phyloP scores from a whole-genome alignment of 345 rosid species.

The Noccaea bulbosa region DNA sequence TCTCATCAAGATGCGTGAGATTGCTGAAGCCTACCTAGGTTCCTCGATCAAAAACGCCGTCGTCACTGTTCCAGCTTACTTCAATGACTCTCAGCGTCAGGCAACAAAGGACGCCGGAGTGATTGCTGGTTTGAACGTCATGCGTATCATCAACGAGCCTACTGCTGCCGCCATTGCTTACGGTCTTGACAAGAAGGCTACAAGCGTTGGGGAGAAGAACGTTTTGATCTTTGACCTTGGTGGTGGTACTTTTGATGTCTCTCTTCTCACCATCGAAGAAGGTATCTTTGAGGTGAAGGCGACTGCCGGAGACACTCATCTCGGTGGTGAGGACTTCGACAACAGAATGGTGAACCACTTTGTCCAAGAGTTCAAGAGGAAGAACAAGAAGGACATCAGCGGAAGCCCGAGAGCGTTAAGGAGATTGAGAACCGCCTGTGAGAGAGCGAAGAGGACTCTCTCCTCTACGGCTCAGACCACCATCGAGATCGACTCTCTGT shows the following conservation, averaged over 20 bases:
- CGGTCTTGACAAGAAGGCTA: constrained; percentile 75
- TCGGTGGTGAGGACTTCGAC: constrained; percentile 77
- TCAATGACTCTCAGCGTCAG: constrained; percentile 74
- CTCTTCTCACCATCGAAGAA: constrained; percentile 67
- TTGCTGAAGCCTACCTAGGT: constrained; percentile 76
- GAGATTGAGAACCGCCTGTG: constrained; percentile 74
- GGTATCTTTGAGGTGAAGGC: constrained; percentile 80
- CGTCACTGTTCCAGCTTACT: constrained; percentile 76
- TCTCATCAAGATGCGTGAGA: constrained; percentile 79
- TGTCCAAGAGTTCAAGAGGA: constrained; percentile 75
- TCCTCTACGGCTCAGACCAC: constrained; percentile 72
- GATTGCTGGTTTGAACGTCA: constrained; percentile 70
- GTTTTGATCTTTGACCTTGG: constrained; percentile 71
- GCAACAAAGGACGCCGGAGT: constrained; percentile 77
- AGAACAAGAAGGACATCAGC: constrained; percentile 70
- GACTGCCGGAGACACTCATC: constrained; percentile 80
- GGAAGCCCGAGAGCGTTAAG: constrained; percentile 72
- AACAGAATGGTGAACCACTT: constrained; percentile 76
- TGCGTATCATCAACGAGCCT: constrained; percentile 80
- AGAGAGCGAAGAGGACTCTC: constrained; percentile 71
- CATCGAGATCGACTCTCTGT: constrained; percentile 69
- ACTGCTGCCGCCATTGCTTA: constrained; percentile 85
- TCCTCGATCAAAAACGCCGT: constrained; percentile 61
- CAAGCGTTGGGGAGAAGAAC: constrained; percentile 70
- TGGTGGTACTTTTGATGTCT: constrained; percentile 80